Conservation (phyloP, 2,329 filamentous ascomycete genomes). For the Trichophyton benhamiae region DNA sequence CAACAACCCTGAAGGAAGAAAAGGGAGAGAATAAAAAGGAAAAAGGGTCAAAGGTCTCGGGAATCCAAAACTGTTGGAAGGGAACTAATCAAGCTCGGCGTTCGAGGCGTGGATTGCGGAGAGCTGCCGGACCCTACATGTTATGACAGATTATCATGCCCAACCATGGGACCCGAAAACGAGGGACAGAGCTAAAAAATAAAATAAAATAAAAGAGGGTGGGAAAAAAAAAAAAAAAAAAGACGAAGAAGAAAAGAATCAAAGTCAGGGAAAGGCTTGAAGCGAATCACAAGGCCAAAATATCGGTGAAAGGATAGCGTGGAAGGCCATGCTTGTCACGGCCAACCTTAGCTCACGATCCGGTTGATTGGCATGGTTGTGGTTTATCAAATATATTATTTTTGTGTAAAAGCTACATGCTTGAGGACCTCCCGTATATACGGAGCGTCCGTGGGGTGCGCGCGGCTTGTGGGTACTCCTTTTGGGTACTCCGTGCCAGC, state of each 20-base stretch:
- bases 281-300: slow-evolving; percentile 3
- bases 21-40: neutral
- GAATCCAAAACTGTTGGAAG: neutral
- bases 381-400: neutral
- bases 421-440: neutral
- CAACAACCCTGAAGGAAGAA: neutral
- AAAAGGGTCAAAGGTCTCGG: neutral
- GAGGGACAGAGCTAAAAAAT: neutral
- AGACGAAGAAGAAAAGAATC: no score
- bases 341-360: neutral
- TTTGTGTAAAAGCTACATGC: neutral
- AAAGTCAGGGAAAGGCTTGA: neutral
- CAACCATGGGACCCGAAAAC: neutral
- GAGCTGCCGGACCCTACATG: neutral
- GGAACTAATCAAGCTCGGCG: neutral
- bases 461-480: neutral
- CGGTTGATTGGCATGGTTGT: neutral
- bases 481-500: neutral
- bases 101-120: neutral
- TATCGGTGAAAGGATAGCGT: neutral
- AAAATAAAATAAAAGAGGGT: no score
- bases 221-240: neutral
- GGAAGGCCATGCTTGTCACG: slow-evolving; percentile 2
- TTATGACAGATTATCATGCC: neutral
- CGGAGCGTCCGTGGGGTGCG: neutral